Base-by-base conservation (phyloP, 1,139 yeast genomes). In the Blastobotrys aristatus region DNA sequence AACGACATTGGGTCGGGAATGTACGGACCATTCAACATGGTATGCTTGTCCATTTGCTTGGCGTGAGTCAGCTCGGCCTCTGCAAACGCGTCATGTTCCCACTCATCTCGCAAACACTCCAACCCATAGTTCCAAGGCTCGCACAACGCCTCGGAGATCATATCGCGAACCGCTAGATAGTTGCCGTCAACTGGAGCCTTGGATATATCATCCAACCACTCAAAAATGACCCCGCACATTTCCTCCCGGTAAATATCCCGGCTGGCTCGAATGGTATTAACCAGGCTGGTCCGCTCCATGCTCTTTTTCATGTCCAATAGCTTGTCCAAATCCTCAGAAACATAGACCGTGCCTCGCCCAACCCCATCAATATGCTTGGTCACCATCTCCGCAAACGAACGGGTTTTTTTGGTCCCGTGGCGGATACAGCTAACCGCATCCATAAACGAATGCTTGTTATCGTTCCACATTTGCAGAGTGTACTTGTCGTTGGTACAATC, bases 161-260 rank as follows among this genome's bases (percentile, higher is more conserved):
- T 59, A 44, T 79, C 74, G 48, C 84, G 72, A 1, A 77, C 65
- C 1, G 70, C 57, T 37, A 68, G 65, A 53, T 76, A 76, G 40
- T 75, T 73, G 18, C 77, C 78, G 51, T 75, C 74, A 21, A 84
- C 58, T 39, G 78, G 76, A 30, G 84, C 74, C 48, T 72, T 75
- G 0, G 84, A 71, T 40, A 88, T 64, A 40, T 79, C 84, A 32
- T 70, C 67, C 2, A 87, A 61, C 90, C 95, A 85, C 18, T 64
- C 59, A 8, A 86, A 62, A 20, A 87, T 78, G 51, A 82, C 88
- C 46, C 78, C 82, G 54, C 85, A 82, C 88, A 85, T 81, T 50
- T 85, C 92, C 62, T 88, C 96, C 47, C 95, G 71, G 60, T 85
- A 84, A 7, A 77, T 69, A 59, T 87, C 96, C 51, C 90, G 69